phyloP scores from a whole-genome alignment of 73 alveolate genomes.

The Blepharisma stoltei region DNA sequence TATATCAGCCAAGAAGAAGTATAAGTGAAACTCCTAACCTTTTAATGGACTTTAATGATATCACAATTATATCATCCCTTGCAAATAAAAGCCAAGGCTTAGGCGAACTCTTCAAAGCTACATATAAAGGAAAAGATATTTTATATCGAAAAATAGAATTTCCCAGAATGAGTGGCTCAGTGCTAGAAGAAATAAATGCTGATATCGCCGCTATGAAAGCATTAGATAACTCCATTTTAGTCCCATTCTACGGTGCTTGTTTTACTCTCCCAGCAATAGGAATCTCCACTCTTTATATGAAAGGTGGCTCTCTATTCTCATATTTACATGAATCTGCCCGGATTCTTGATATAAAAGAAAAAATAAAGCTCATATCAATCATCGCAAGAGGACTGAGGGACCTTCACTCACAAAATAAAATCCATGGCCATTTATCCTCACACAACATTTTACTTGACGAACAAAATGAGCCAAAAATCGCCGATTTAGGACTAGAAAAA shows the following conservation, averaged over 20 bases:
- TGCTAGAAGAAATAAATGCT: constrained; percentile 13
- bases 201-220: not conserved
- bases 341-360: constrained; percentile 7
- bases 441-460: constrained; percentile 21
- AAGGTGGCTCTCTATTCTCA: not conserved
- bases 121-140: constrained; percentile 14
- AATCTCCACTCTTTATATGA: not conserved
- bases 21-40: not conserved
- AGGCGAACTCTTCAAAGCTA: constrained; percentile 24
- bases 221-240: not conserved
- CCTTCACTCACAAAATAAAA: not conserved
- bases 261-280: not conserved
- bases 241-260: constrained; percentile 14
- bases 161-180: constrained; percentile 15
- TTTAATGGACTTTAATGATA: not conserved
- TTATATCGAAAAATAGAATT: not conserved
- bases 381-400: not conserved
- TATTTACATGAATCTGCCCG: constrained; percentile 15
- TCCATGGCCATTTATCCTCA: constrained; percentile 37
- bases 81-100: constrained; percentile 22
- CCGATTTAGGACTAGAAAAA: constrained; percentile 21
- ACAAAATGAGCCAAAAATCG: not conserved
- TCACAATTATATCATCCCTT: not conserved
- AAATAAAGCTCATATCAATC: not conserved
- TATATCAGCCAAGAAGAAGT: not conserved